A percentile compares a stretch with the other conserved stretches of the same genome.
phyloP scores from a whole-genome alignment of 2,329 filamentous ascomycete genomes.

The Apiospora arundinis region DNA sequence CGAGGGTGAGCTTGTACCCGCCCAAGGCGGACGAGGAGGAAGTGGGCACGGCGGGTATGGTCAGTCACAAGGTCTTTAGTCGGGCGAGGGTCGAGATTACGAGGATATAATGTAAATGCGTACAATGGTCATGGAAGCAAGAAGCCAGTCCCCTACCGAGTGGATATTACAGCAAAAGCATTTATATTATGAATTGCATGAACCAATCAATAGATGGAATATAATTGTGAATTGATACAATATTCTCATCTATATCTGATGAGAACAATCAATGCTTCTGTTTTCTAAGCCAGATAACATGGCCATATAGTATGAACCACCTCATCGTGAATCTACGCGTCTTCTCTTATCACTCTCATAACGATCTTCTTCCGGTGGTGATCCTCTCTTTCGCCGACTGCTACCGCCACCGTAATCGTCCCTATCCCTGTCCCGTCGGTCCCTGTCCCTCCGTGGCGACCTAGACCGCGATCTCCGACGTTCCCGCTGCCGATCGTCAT shows the following conservation, averaged over 20 bases:
- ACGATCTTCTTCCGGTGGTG: slow-evolving; percentile 59
- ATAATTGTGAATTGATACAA: background rate
- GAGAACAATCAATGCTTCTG: background rate
- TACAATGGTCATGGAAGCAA: background rate
- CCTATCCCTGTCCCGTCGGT: slow-evolving; percentile 21
- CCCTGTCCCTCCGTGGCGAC: slow-evolving; percentile 51
- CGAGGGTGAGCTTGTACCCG: slow-evolving; percentile 77
- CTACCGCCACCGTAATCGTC: slow-evolving; percentile 54
- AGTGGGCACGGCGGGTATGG: slow-evolving; percentile 58
- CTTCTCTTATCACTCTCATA: slow-evolving; percentile 66
- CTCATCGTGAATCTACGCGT: slow-evolving; percentile 54
- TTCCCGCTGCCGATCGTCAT: slow-evolving; percentile 42
- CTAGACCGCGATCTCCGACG: slow-evolving; percentile 56
- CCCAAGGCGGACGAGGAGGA: slow-evolving; percentile 65
- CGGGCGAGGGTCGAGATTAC: slow-evolving; percentile 87
- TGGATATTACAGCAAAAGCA: background rate
- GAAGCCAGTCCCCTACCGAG: background rate
- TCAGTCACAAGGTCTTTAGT: slow-evolving; percentile 80
- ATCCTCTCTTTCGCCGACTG: slow-evolving; percentile 65
- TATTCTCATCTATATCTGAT: background rate
- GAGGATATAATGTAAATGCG: slow-evolving; percentile 63
- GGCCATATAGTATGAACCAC: background rate
- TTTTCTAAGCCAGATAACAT: background rate
- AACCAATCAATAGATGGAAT: background rate
- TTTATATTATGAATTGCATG: background rate